Conservation (phyloP, 805 yeast species). For the Candida andamanensis region DNA sequence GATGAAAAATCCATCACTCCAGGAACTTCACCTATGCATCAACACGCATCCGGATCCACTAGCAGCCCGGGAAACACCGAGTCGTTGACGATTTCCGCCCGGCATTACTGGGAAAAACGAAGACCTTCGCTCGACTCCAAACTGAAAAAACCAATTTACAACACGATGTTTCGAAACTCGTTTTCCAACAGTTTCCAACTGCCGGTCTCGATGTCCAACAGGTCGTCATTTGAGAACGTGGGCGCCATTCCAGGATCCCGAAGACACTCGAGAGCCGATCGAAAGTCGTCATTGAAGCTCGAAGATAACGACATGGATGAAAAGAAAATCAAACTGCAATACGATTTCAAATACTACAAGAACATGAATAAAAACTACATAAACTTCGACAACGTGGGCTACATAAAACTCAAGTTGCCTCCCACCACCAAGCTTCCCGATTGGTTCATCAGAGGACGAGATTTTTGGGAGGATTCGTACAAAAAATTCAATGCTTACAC, state of each 20-base stretch:
- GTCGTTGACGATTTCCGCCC: conserved; percentile 10
- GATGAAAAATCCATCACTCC: conserved; percentile 22
- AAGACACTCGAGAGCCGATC: conserved; percentile 6
- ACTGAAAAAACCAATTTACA: conserved; percentile 15
- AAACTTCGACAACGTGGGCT: conserved; percentile 32
- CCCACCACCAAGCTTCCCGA: conserved; percentile 58
- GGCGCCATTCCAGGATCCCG: conserved; percentile 1
- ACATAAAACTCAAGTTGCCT: conserved; percentile 50
- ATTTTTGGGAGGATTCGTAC: conserved; percentile 57
- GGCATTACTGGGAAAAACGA: conserved; percentile 20
- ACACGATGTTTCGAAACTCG: conserved; percentile 15
- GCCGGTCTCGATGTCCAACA: conserved; percentile 8
- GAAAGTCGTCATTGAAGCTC: conserved; percentile 5
- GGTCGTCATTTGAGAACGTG: conserved; percentile 9
- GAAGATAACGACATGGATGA: conserved; percentile 13
- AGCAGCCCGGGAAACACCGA: conserved; percentile 2
- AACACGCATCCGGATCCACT: not conserved
- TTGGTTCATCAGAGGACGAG: conserved; percentile 68
- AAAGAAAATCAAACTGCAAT: conserved; percentile 16
- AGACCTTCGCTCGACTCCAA: conserved; percentile 32
- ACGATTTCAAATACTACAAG: conserved; percentile 38
- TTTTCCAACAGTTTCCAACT: conserved; percentile 5
- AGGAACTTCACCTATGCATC: conserved; percentile 25
- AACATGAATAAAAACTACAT: conserved; percentile 28
- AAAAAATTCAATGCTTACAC: conserved; percentile 3